Percentiles rank a stretch among this genome's conserved stretches.
Conservation (phyloP, 768 basidiomycete species). For the Glaciozyma antarctica region DNA sequence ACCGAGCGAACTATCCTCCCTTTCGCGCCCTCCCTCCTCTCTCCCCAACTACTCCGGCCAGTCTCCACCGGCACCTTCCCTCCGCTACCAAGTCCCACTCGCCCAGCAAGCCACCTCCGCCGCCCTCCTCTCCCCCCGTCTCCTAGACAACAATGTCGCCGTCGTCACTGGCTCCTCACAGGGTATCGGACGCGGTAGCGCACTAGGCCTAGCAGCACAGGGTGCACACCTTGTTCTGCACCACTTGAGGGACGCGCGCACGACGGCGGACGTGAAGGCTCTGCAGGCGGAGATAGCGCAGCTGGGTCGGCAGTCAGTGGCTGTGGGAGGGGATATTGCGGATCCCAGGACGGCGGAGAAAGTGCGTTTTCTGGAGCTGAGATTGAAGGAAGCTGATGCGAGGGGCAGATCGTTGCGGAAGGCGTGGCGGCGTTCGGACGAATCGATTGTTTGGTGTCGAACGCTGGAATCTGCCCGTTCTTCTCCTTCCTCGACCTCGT, state of each 20-base stretch:
- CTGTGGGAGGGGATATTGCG: constrained; percentile 56
- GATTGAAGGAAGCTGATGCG: neutral
- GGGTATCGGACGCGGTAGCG: constrained; percentile 64
- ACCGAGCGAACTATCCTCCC: too few species aligned
- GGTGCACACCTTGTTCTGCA: constrained; percentile 62
- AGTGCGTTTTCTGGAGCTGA: neutral
- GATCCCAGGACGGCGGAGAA: neutral
- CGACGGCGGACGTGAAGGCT: constrained; percentile 46
- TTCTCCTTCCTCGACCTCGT: constrained; percentile 63
- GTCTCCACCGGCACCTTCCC: neutral
- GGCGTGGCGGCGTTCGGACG: constrained; percentile 55
- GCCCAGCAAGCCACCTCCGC: neutral
- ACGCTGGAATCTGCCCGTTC: constrained; percentile 66
- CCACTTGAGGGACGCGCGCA: constrained; percentile 54
- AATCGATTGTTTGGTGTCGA: constrained; percentile 53
- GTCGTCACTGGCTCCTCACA: constrained; percentile 61
- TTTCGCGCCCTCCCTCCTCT: too few species aligned
- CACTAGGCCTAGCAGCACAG: constrained; percentile 55
- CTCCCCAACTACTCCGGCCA: too few species aligned
- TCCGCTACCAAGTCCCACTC: neutral
- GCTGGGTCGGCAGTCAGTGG: constrained; percentile 43
- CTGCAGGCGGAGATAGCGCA: constrained; percentile 48
- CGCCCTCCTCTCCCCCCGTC: constrained; percentile 1
- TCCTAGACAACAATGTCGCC: constrained; percentile 49
- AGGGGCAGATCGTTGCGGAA: constrained; percentile 51